Evolutionary conservation across 1,139 yeast genomes (phyloP), one percentile per base, ranked within the genome.

Genomic region (Wickerhamomyces sp.): DNA sequence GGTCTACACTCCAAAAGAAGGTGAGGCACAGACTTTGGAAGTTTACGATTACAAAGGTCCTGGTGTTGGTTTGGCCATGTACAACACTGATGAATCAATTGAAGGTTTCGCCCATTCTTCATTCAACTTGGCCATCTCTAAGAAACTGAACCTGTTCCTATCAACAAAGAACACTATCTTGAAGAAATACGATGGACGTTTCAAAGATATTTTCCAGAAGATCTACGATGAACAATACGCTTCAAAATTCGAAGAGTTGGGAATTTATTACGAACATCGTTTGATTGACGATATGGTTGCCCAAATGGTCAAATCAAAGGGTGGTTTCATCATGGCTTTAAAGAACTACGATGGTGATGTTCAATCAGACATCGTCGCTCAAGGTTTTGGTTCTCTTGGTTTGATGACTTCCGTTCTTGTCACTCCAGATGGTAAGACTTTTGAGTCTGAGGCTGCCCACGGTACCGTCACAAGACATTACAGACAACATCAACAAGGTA

Each of bases 311-410:
- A 89, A 89, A 69, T 86, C 96, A 35, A 77, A 78, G 60, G 97
- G 97, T 52, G 97, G 97, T 13, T 89, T 74, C 63, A 82, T 89
- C 51, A 80, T 89, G 67, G 97, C 97, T 37, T 75, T 89, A 78
- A 89, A 89, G 71, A 89, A 89, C 70, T 89, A 89, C 64, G 97
- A 89, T 59, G 97, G 97, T 61, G 97, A 89, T 58, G 97, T 89
- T 40, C 95, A 88, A 66, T 83, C 95, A 21, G 97, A 89, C 61
- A 86, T 89, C 54, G 96, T 89, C 41, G 97, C 97, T 28, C 97
- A 89, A 67, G 97, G 97, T 26, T 89, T 88, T 56, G 97, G 97
- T 28, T 88, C 96, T 19, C 72, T 89, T 47, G 97, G 97, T 36
- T 74, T 89, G 54, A 89, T 89, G 97, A 88, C 96, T 24, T 89